Evolutionary conservation across 495 filamentous ascomycete genomes (phyloP).

Genomic region (Beverwykella pulmonaria): DNA sequence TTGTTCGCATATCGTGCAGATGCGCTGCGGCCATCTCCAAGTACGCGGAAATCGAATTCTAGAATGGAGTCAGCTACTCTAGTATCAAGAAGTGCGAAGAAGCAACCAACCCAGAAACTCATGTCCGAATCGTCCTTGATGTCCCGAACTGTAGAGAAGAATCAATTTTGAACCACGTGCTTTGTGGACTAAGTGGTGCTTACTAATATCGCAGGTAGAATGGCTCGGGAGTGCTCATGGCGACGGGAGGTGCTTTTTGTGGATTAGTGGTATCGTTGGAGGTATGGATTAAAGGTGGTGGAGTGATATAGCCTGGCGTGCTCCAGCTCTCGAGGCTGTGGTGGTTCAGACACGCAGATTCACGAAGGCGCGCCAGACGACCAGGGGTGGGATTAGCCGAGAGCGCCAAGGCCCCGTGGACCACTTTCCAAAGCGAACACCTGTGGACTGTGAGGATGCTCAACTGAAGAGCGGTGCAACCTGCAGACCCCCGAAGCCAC

Average conservation of each 20-base stretch:
- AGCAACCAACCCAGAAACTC: conserved; percentile 82
- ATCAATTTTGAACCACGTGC: conserved; percentile 7
- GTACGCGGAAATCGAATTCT: conserved; percentile 97
- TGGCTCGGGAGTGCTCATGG: conserved; percentile 67
- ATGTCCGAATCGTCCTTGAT: conserved; percentile 96
- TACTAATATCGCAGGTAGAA: conserved; percentile 99
- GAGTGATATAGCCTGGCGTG: not conserved
- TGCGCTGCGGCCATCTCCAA: conserved; percentile 93
- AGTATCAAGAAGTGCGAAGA: not conserved
- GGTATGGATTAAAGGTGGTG: not conserved
- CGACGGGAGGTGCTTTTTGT: not conserved
- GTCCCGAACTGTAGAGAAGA: conserved; percentile 72
- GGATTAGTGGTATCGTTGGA: not conserved
- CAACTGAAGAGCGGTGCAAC: not conserved
- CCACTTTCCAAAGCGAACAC: conserved; percentile 1
- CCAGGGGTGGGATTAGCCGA: not conserved
- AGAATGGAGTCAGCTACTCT: conserved; percentile 11
- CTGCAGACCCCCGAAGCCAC: not conserved
- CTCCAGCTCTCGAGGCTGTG: not conserved
- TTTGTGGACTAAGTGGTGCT: conserved; percentile 50
- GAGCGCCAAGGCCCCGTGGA: not conserved
- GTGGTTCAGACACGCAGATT: not conserved
- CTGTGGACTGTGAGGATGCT: conserved; percentile 2
- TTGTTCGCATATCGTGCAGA: conserved; percentile 98
- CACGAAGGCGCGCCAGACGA: not conserved